These are phyloP conservation scores for Cryptococcus sp. DNA, from an alignment of 1,284 basidiomycete species.

Conservation along the genomic window DNA sequence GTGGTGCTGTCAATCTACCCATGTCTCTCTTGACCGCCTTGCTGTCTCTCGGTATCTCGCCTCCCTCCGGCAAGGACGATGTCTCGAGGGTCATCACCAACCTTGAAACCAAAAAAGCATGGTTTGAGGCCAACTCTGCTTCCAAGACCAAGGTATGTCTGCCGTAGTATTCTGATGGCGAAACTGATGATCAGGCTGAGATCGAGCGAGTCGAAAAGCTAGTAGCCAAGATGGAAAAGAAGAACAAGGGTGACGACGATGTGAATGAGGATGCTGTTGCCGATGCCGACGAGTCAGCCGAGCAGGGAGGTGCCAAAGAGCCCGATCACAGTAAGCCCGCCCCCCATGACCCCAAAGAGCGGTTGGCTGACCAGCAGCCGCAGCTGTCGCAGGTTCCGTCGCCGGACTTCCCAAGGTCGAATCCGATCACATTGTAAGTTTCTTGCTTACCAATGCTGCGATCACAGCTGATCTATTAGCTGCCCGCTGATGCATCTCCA, in stretches of 20 bases:
- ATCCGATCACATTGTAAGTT: conserved; percentile 14
- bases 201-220: conserved; percentile 63
- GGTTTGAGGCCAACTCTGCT: conserved; percentile 70
- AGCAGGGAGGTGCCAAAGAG: conserved; percentile 30
- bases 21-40: conserved; percentile 82
- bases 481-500: conserved; percentile 54
- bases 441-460: no score
- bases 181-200: conserved; percentile 66
- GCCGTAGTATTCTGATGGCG: conserved; percentile 35
- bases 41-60: conserved; percentile 81
- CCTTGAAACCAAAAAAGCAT: conserved; percentile 88
- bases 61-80: conserved; percentile 73
- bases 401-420: conserved; percentile 19
- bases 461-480: conserved; percentile 28
- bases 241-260: conserved; percentile 31
- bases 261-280: conserved; percentile 16
- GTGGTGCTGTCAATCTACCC: conserved; percentile 67
- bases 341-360: background rate
- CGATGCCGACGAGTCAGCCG: conserved; percentile 17
- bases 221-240: conserved; percentile 53
- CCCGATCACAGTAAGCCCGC: conserved; percentile 35
- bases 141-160: conserved; percentile 48
- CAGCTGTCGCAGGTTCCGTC: conserved; percentile 22
- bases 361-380: conserved; percentile 14
- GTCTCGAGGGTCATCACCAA: conserved; percentile 81